Base-by-base conservation (phyloP, 192 early-diverging fungal genomes). In the Coemansia sp. region DNA sequence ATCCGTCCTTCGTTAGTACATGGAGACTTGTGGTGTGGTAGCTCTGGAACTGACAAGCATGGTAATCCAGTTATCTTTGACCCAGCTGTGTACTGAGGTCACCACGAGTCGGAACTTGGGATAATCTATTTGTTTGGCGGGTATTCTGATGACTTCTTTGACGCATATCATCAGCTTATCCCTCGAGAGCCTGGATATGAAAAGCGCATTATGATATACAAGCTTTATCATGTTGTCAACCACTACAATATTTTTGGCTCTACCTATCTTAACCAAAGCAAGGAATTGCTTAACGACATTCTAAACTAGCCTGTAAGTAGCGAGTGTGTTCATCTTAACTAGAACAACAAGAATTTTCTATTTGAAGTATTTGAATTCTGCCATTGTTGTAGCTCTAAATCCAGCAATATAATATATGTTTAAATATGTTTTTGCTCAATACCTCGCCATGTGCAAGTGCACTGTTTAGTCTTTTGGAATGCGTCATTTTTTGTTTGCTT, bases 91-190 rank as follows among this genome's bases (percentile, higher is more conserved):
- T 72, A 68, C 52, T 78, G 75, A 66, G 75, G 69, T 12, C 75
- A 78, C 50, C 55, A 67, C 22, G 75, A 78, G 52, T 51, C 75
- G 3, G 75, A 78, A 52, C 69, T 72, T 14, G 62, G 75, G 7
- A 72, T 73, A 6, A 72, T 78, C 66, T 51, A 55, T n/a, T 21
- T 78, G 32, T 69, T 72, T 68, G 75, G 75, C 50, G 62, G 75
- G 12, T 72, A 56, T 22, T 8, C 27, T 18, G 18, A 25, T 1
- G 62, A 69, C 4, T 51, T 72, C 48, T 68, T 48, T 28, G 54
- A 69, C 4, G 65, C 75, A 16, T 78, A 78, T 31, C 67, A 73
- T 41, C 50, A 32, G 38, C 28, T 18, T 23, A 64, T 72, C 7
- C 69, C 69, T 19, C 58, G 58, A 23, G 66, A 65, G 21, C 65